Percentiles rank a stretch among this genome's conserved stretches.
These are phyloP conservation scores for Alliaria petiolata DNA, from an alignment of 345 rosid genomes.

Conservation along the genomic window DNA sequence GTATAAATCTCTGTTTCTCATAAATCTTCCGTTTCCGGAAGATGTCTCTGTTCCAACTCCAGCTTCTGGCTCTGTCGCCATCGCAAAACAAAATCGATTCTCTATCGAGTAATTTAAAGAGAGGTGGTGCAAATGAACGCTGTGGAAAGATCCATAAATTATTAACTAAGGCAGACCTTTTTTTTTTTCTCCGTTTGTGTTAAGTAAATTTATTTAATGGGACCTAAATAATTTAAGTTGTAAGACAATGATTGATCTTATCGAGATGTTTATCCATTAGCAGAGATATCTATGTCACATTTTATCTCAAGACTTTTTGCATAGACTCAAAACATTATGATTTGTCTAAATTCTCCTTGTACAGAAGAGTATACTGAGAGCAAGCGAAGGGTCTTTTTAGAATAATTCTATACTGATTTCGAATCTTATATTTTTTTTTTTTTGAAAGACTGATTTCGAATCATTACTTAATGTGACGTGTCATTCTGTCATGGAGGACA, in stretches of 20 bases:
- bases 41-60: slow-evolving; percentile 30
- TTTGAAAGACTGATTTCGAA: not conserved
- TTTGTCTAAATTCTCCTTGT: slow-evolving; percentile 3
- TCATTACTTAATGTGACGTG: not conserved
- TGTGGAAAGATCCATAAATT: too few relatives aligned
- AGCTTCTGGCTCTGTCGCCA: slow-evolving; percentile 34
- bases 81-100: not conserved
- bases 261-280: slow-evolving; percentile 19
- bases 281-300: too few relatives aligned
- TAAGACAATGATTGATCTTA: slow-evolving; percentile 21
- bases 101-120: not conserved
- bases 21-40: slow-evolving; percentile 40
- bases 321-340: not conserved
- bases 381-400: not conserved
- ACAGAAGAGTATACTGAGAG: not conserved
- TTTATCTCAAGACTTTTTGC: too few relatives aligned
- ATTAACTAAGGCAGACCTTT: not conserved
- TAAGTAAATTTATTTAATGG: not conserved
- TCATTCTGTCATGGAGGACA: not conserved
- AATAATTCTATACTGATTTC: too few relatives aligned
- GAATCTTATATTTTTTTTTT: too few relatives aligned
- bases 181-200: not conserved
- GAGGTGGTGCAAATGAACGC: slow-evolving; percentile 14
- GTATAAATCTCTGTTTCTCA: slow-evolving; percentile 23
- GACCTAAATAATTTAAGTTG: not conserved